Percentiles rank a stretch among this genome's conserved stretches.
Evolutionary conservation across 805 yeast genomes (phyloP).

Genomic region (Lipomyces spencermartinsiae): DNA sequence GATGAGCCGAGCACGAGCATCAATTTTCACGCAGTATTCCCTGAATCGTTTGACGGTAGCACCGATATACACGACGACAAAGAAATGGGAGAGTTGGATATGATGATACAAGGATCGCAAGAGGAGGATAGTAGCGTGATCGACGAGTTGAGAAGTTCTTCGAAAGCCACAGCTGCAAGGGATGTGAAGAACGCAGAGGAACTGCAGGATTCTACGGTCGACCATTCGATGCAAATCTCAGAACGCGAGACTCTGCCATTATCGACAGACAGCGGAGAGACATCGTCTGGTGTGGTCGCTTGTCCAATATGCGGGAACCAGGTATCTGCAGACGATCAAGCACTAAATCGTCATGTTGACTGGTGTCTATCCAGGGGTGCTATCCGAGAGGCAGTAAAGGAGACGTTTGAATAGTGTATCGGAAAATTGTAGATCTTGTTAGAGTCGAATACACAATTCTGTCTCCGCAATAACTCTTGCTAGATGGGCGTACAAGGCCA

Average conservation of each 20-base stretch:
- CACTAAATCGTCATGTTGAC: constrained; percentile 39
- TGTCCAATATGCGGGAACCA: constrained; percentile 39
- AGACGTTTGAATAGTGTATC: constrained; percentile 18
- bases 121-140: constrained; percentile 1
- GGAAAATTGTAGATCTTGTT: background rate
- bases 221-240: background rate
- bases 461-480: background rate
- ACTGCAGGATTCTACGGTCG: background rate
- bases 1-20: constrained; percentile 12
- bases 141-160: constrained; percentile 7
- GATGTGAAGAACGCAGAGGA: constrained; percentile 3
- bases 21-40: background rate
- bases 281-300: constrained; percentile 7
- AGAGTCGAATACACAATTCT: background rate
- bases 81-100: constrained; percentile 9
- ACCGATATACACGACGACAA: constrained; percentile 6
- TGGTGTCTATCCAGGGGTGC: constrained; percentile 39
- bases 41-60: constrained; percentile 5
- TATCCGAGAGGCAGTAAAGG: constrained; percentile 36
- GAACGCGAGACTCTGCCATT: background rate
- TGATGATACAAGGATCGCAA: constrained; percentile 22
- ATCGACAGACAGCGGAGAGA: background rate
- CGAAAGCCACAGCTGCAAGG: background rate
- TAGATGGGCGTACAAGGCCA: background rate
- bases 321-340: constrained; percentile 20